Evolutionary conservation across 2,329 filamentous ascomycete species (phyloP).

Genomic region (Trichoderma cornu-damae): DNA sequence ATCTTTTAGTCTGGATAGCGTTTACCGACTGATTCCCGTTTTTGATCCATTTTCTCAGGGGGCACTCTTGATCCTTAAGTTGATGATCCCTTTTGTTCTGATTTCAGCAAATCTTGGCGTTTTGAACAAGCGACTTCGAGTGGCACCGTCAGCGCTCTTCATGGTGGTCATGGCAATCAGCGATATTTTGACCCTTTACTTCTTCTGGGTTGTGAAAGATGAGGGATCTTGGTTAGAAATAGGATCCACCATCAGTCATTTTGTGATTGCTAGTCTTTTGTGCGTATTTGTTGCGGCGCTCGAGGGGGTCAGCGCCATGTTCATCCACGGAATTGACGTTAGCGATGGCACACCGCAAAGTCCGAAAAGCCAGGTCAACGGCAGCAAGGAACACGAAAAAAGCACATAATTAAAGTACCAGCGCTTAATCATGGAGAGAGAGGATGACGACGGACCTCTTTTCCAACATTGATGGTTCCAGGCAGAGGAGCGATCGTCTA

Average conservation of each 20-base stretch:
- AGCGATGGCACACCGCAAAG: neutral
- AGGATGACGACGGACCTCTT: neutral
- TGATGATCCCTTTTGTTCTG: conserved; percentile 88
- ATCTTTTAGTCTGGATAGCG: conserved; percentile 88
- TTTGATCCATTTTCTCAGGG: conserved; percentile 93
- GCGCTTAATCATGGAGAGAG: neutral
- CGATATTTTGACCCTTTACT: conserved; percentile 87
- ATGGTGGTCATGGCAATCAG: conserved; percentile 91
- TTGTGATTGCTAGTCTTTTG: conserved; percentile 82
- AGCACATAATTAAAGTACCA: neutral
- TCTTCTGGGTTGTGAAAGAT: conserved; percentile 96
- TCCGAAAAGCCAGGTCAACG: neutral
- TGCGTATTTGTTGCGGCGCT: conserved; percentile 87
- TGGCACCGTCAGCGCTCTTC: conserved; percentile 84
- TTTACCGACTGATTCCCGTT: conserved; percentile 78
- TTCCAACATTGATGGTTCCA: neutral
- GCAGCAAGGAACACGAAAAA: neutral
- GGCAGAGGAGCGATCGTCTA: neutral
- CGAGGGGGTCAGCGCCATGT: conserved; percentile 77
- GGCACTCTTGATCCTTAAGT: conserved; percentile 78
- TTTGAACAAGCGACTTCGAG: conserved; percentile 74
- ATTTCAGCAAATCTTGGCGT: conserved; percentile 94
- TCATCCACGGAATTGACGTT: conserved; percentile 76
- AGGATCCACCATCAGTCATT: conserved; percentile 92
- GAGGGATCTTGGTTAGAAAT: conserved; percentile 98